Conservation (phyloP, 2,329 filamentous ascomycete genomes). For the Dactylellina sp. region DNA sequence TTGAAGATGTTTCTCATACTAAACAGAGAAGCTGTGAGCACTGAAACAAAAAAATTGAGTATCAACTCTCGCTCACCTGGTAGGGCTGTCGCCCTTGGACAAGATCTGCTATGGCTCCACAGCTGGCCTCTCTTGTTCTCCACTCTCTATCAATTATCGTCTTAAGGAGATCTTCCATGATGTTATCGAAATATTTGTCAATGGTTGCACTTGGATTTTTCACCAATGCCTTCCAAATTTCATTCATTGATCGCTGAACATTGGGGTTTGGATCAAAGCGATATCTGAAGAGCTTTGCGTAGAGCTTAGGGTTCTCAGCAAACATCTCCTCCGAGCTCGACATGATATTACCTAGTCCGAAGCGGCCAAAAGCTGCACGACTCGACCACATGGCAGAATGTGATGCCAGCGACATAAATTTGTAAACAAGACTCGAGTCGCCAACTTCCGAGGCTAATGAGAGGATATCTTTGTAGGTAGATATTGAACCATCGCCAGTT, state of each 20-base stretch:
- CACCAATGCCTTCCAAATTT: conserved; percentile 96
- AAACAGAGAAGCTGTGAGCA: conserved; percentile 62
- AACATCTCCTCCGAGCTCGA: conserved; percentile 80
- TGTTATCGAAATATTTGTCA: conserved; percentile 84
- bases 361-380: conserved; percentile 93
- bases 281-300: conserved; percentile 93
- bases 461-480: conserved; percentile 97
- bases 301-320: conserved; percentile 89
- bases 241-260: conserved; percentile 94
- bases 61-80: conserved; percentile 13
- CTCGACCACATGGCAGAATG: conserved; percentile 98
- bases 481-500: conserved; percentile 88
- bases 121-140: conserved; percentile 91
- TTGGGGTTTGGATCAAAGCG: conserved; percentile 94
- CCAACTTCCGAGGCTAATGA: conserved; percentile 95
- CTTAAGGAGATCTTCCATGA: conserved; percentile 86
- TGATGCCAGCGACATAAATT: conserved; percentile 96
- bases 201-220: conserved; percentile 84
- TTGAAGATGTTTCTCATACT: conserved; percentile 85
- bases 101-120: conserved; percentile 86
- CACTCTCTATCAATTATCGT: conserved; percentile 92
- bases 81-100: conserved; percentile 76
- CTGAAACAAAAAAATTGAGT: conserved; percentile 63
- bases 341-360: conserved; percentile 90
- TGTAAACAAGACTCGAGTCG: conserved; percentile 94